Percentiles rank a stretch among this genome's conserved stretches.
phyloP scores from a whole-genome alignment of 768 basidiomycete genomes.

The Lentinula sp. region DNA sequence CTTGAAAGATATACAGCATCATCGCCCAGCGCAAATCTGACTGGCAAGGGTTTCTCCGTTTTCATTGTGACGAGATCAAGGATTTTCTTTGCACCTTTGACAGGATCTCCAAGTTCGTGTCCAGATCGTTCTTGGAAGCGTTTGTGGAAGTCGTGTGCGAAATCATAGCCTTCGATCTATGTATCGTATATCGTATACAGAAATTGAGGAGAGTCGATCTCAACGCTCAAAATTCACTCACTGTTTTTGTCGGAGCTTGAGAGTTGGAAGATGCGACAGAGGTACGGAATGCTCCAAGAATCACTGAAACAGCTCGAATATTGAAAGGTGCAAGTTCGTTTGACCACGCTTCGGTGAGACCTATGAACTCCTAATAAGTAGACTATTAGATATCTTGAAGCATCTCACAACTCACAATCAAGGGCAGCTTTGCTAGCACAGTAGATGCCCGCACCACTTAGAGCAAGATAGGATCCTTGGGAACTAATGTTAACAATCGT shows the following conservation, averaged over 20 bases:
- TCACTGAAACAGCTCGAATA: slow-evolving; percentile 2
- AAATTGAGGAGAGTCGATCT: neutral
- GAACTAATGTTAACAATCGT: slow-evolving; percentile 16
- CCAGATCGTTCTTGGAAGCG: slow-evolving; percentile 5
- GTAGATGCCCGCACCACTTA: slow-evolving; percentile 12
- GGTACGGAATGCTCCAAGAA: slow-evolving; percentile 12
- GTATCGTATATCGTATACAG: neutral
- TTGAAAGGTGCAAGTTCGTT: slow-evolving; percentile 6
- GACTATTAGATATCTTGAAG: neutral
- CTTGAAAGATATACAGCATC: neutral
- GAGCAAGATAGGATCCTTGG: slow-evolving; percentile 1
- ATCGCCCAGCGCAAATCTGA: slow-evolving; percentile 7
- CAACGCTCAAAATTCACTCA: neutral
- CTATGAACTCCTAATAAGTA: neutral
- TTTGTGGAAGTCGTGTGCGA: slow-evolving; percentile 5
- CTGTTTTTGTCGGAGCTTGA: slow-evolving; percentile 1
- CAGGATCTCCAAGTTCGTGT: slow-evolving; percentile 11
- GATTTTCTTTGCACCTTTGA: slow-evolving; percentile 8
- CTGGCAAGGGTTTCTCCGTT: slow-evolving; percentile 4
- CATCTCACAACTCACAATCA: slow-evolving; percentile 9
- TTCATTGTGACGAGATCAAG: slow-evolving; percentile 9
- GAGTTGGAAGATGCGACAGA: slow-evolving; percentile 8
- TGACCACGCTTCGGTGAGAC: slow-evolving; percentile 3
- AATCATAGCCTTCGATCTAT: slow-evolving; percentile 9
- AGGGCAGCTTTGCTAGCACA: slow-evolving; percentile 15